Conservation (phyloP, 1,139 yeast species). For the Blastobotrys apis region DNA sequence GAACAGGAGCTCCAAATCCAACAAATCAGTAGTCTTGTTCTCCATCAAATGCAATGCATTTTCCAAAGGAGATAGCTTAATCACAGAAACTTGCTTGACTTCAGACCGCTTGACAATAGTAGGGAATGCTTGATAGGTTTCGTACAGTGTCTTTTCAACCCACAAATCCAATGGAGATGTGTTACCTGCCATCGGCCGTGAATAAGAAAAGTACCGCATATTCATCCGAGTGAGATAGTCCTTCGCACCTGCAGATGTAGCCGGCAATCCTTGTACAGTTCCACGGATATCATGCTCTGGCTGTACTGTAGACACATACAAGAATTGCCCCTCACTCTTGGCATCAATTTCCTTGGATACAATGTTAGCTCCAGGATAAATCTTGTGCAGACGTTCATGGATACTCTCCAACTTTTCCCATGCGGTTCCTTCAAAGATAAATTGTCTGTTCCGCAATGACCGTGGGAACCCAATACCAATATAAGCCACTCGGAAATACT, state of each 20-base stretch:
- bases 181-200: constrained; percentile 72
- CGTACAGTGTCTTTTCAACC: constrained; percentile 84
- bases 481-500: constrained; percentile 74
- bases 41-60: constrained; percentile 70
- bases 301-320: constrained; percentile 68
- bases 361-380: constrained; percentile 81
- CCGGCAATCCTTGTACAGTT: constrained; percentile 13
- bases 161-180: constrained; percentile 71
- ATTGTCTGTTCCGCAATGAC: constrained; percentile 68
- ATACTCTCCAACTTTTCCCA: constrained; percentile 85
- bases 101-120: constrained; percentile 84
- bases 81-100: constrained; percentile 49
- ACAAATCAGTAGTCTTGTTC: constrained; percentile 66
- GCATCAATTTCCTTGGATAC: constrained; percentile 66
- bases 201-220: constrained; percentile 62
- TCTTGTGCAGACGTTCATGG: constrained; percentile 66
- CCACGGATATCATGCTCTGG: constrained; percentile 50
- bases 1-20: constrained; percentile 62
- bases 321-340: constrained; percentile 63
- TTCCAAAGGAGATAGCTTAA: constrained; percentile 75
- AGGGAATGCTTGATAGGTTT: constrained; percentile 75
- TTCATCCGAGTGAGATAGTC: constrained; percentile 46
- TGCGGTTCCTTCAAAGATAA: constrained; percentile 80
- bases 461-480: constrained; percentile 84
- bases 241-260: constrained; percentile 29